A percentile compares a stretch with the other conserved stretches of the same genome.
Evolutionary conservation across 768 basidiomycete genomes (phyloP).

Genomic region (Pleurotus cornucopiae): DNA sequence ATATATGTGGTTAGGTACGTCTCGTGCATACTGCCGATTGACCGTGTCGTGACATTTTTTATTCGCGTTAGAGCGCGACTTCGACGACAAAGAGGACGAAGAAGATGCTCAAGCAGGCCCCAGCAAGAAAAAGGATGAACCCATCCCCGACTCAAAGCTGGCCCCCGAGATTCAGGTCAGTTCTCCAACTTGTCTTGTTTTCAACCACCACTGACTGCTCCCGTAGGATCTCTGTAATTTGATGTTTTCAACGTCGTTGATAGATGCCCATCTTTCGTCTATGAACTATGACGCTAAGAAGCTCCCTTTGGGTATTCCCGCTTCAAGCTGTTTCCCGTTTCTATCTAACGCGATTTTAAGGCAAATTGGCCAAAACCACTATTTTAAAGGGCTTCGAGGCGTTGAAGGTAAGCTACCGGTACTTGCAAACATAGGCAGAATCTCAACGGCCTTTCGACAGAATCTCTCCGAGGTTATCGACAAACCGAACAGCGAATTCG

Average conservation of each 20-base stretch:
- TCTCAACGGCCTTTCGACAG: slow-evolving; percentile 19
- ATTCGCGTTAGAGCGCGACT: slow-evolving; percentile 39
- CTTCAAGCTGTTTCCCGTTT: background rate
- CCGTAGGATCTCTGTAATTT: slow-evolving; percentile 41
- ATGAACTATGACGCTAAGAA: slow-evolving; percentile 69
- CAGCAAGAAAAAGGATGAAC: slow-evolving; percentile 26
- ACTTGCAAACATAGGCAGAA: background rate
- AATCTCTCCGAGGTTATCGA: slow-evolving; percentile 49
- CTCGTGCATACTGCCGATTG: background rate
- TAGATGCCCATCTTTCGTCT: slow-evolving; percentile 49
- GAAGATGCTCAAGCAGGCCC: slow-evolving; percentile 25
- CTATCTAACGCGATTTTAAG: slow-evolving; percentile 20
- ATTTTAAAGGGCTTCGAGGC: slow-evolving; percentile 57
- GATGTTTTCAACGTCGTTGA: slow-evolving; percentile 52
- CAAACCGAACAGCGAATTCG: slow-evolving; percentile 35
- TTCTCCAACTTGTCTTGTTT: background rate
- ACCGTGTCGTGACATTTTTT: background rate
- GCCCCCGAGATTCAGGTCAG: slow-evolving; percentile 40
- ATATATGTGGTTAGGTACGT: slow-evolving; percentile 55
- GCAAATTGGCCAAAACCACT: slow-evolving; percentile 57
- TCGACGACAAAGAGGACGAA: slow-evolving; percentile 45
- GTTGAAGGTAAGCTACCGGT: slow-evolving; percentile 36
- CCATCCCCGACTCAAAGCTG: slow-evolving; percentile 45
- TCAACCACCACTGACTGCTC: background rate
- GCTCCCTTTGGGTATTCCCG: slow-evolving; percentile 45